These are phyloP conservation scores for Penicillium ochrochloron DNA, from an alignment of 495 filamentous ascomycete genomes.

Conservation along the genomic window DNA sequence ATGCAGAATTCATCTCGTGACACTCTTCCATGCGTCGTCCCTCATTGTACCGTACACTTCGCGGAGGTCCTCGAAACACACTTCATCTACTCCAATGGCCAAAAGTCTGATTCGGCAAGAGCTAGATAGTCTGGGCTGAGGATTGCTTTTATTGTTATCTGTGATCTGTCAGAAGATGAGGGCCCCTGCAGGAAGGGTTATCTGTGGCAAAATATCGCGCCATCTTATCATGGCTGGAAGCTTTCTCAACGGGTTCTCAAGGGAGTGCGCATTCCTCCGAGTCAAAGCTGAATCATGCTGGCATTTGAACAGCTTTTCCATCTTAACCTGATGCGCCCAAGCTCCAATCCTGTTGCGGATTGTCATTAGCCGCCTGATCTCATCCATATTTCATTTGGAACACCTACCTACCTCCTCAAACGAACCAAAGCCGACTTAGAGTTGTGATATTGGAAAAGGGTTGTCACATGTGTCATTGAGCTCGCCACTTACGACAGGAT, in stretches of 20 bases:
- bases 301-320: constrained; percentile 2
- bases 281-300: constrained; percentile 3
- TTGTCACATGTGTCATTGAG: background rate
- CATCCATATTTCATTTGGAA: background rate
- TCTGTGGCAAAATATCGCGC: background rate
- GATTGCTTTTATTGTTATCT: background rate
- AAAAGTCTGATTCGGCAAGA: too few species aligned
- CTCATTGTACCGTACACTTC: too few species aligned
- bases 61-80: background rate
- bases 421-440: background rate
- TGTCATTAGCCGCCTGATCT: background rate
- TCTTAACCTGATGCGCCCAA: background rate
- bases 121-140: background rate
- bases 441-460: constrained; percentile 5
- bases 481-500: constrained; percentile 28
- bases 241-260: background rate
- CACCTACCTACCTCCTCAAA: background rate
- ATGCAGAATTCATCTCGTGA: background rate
- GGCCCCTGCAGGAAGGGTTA: constrained; percentile 6
- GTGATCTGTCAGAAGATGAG: constrained; percentile 1
- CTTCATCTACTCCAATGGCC: background rate
- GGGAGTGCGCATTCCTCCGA: constrained; percentile 11
- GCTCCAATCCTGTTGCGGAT: background rate
- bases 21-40: too few species aligned
- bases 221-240: background rate